These are phyloP conservation scores for Sporothrix variecibatus DNA, from an alignment of 2,329 filamentous ascomycete species.

Conservation along the genomic window DNA sequence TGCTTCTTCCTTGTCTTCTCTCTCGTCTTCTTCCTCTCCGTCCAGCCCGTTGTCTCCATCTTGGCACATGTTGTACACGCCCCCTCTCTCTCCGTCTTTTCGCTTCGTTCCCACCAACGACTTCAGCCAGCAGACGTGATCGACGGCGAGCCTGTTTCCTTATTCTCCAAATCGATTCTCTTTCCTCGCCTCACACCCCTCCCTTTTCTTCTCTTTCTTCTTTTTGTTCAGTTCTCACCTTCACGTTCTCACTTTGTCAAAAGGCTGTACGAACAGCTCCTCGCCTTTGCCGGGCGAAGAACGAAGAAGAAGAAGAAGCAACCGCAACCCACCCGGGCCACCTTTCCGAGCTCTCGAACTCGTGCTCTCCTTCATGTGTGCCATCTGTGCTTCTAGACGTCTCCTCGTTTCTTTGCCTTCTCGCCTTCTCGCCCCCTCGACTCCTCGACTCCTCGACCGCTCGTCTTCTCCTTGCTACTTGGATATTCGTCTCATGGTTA, in stretches of 20 bases:
- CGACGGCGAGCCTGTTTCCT: conserved; percentile 18
- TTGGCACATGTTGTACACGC: conserved; percentile 7
- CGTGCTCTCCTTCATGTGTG: not conserved
- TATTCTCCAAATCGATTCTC: not conserved
- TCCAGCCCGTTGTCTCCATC: not conserved
- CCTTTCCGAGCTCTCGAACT: not conserved
- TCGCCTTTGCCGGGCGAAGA: not conserved
- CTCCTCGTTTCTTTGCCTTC: not conserved
- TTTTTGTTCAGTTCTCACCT: not conserved
- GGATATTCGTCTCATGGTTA: conserved; percentile 20
- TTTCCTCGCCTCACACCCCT: not conserved
- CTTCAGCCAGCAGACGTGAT: conserved; percentile 19
- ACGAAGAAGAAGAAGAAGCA: not conserved
- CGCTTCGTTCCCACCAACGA: conserved; percentile 13
- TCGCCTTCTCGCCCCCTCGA: not conserved
- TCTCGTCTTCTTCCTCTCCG: not conserved
- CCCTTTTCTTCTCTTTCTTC: conserved; percentile 5
- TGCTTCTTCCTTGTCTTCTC: not conserved
- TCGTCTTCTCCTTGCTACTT: conserved; percentile 5
- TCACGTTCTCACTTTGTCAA: not conserved
- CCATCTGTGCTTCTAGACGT: not conserved
- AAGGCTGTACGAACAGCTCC: conserved; percentile 18
- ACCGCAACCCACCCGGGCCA: not conserved
- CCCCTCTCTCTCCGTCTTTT: conserved; percentile 3
- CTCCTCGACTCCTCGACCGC: not conserved